Evolutionary conservation across 2,329 filamentous ascomycete species (phyloP).

Genomic region (Botrytis galanthina): DNA sequence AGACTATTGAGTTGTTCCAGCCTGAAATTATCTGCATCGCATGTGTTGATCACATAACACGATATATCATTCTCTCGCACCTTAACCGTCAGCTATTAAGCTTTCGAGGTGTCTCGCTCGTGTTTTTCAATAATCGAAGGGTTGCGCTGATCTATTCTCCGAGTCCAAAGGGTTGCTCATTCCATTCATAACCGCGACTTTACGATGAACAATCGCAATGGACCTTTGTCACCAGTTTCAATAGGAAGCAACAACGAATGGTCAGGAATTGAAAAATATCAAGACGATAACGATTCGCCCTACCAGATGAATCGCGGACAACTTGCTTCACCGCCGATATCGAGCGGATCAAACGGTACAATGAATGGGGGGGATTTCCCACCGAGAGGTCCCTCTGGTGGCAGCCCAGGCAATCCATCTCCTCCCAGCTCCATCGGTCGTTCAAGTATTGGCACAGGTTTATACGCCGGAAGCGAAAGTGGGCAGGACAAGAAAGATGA

Average conservation of each 20-base stretch:
- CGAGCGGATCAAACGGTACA: constrained; percentile 58
- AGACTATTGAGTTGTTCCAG: constrained; percentile 15
- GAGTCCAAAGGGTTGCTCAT: constrained; percentile 8
- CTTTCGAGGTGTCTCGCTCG: background rate
- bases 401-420: constrained; percentile 66
- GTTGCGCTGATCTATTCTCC: constrained; percentile 10
- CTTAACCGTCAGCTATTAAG: constrained; percentile 6
- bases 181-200: constrained; percentile 21
- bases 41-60: constrained; percentile 14
- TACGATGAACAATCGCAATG: constrained; percentile 70
- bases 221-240: constrained; percentile 78
- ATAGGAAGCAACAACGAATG: constrained; percentile 74
- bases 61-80: background rate
- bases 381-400: constrained; percentile 42
- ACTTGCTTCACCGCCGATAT: constrained; percentile 68
- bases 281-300: constrained; percentile 47
- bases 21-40: background rate
- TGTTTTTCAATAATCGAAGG: constrained; percentile 1
- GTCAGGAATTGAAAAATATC: constrained; percentile 69
- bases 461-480: constrained; percentile 66
- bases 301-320: constrained; percentile 56
- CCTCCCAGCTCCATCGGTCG: constrained; percentile 85
- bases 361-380: constrained; percentile 61
- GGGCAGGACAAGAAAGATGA: constrained; percentile 65
- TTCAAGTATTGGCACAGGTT: constrained; percentile 75